Percentiles rank a stretch among this genome's conserved stretches.
These are phyloP conservation scores for Dalbergia cultrata DNA, from an alignment of 306 rosid genomes.

Conservation along the genomic window DNA sequence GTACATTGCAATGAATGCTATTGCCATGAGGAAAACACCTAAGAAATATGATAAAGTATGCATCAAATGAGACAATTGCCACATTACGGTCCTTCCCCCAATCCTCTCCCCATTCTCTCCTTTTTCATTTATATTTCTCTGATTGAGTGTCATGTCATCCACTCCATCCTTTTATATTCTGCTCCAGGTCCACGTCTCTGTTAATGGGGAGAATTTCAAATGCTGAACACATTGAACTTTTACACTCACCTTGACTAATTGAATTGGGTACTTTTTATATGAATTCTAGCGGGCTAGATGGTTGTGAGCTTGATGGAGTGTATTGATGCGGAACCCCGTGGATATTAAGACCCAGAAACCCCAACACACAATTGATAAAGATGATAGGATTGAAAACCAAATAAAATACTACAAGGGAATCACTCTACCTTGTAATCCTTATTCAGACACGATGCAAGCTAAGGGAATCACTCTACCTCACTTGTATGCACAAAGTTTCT, in stretches of 20 bases:
- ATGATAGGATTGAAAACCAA: too few species aligned
- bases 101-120: neutral
- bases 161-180: slow-evolving; percentile 30
- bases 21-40: slow-evolving; percentile 89
- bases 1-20: slow-evolving; percentile 85
- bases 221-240: slow-evolving; percentile 80
- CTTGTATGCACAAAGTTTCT: too few species aligned
- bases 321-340: too few species aligned
- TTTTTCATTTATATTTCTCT: slow-evolving; percentile 32
- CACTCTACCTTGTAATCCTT: too few species aligned
- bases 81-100: neutral
- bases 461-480: too few species aligned
- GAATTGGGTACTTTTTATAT: slow-evolving; percentile 89
- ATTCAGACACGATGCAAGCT: too few species aligned
- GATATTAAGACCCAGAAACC: too few species aligned
- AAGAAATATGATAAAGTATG: slow-evolving; percentile 94
- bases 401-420: too few species aligned
- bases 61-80: slow-evolving; percentile 15
- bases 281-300: slow-evolving; percentile 64
- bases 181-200: slow-evolving; percentile 75
- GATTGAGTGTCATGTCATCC: slow-evolving; percentile 18
- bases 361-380: too few species aligned
- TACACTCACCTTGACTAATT: slow-evolving; percentile 92
- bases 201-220: slow-evolving; percentile 76
- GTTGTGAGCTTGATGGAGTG: slow-evolving; percentile 58